Percentiles rank a stretch among this genome's conserved stretches.
Conservation (phyloP, 2,329 filamentous ascomycete genomes). For the Gnomoniopsis sp. region DNA sequence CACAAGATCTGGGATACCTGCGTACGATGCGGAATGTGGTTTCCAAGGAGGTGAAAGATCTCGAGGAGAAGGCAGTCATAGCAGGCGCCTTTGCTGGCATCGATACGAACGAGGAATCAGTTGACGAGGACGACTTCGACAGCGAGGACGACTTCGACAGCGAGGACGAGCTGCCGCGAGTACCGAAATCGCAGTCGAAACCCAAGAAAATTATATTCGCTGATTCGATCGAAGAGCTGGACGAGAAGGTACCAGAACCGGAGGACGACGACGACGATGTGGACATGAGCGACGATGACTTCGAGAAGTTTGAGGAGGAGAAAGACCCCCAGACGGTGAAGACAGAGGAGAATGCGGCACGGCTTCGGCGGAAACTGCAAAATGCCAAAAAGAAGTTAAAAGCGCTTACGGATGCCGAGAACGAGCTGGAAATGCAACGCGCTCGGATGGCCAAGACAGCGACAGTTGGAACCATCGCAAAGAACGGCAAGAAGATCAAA, state of each 20-base stretch:
- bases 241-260: constrained; percentile 23
- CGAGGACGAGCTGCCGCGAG: constrained; percentile 17
- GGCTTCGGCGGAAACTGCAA: constrained; percentile 47
- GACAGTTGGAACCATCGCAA: constrained; percentile 57
- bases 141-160: constrained; percentile 27
- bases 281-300: constrained; percentile 30
- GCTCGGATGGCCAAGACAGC: constrained; percentile 64
- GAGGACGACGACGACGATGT: constrained; percentile 26
- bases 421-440: constrained; percentile 54
- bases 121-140: constrained; percentile 29
- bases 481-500: constrained; percentile 60
- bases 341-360: constrained; percentile 38
- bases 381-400: constrained; percentile 52
- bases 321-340: constrained; percentile 29
- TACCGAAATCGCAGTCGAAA: constrained; percentile 17
- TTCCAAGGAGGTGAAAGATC: constrained; percentile 51
- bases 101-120: constrained; percentile 28
- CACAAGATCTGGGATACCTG: constrained; percentile 64
- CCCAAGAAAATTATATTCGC: constrained; percentile 51
- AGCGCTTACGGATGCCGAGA: constrained; percentile 53
- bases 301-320: constrained; percentile 13
- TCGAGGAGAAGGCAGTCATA: constrained; percentile 53
- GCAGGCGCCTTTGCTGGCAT: constrained; percentile 31
- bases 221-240: constrained; percentile 33
- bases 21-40: constrained; percentile 60